Percentiles rank a stretch among this genome's conserved stretches.
These are phyloP conservation scores for Penicillium fimorum DNA, from an alignment of 495 filamentous ascomycete species.

Conservation along the genomic window DNA sequence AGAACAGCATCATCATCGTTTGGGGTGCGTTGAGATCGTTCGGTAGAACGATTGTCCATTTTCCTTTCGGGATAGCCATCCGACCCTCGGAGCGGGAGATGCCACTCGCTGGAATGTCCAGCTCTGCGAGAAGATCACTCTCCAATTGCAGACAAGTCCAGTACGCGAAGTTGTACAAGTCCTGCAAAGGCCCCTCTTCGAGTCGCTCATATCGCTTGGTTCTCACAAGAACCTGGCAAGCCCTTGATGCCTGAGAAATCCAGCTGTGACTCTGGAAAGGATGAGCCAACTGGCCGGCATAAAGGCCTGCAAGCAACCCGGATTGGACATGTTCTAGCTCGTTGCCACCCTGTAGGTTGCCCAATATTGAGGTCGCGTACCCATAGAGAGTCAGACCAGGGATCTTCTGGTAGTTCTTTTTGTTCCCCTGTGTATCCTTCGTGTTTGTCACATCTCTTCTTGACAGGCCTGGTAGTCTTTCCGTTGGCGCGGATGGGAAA, in stretches of 20 bases:
- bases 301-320: slow-evolving; percentile 82
- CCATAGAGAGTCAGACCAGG: slow-evolving; percentile 88
- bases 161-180: slow-evolving; percentile 73
- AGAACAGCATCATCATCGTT: slow-evolving; percentile 68
- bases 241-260: slow-evolving; percentile 76
- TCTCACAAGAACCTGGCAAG: slow-evolving; percentile 73
- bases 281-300: slow-evolving; percentile 81
- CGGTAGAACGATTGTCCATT: slow-evolving; percentile 32
- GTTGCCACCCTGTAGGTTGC: slow-evolving; percentile 72
- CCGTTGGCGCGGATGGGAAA: slow-evolving; percentile 21
- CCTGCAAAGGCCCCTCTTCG: slow-evolving; percentile 29
- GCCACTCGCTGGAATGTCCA: slow-evolving; percentile 76
- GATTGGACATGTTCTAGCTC: slow-evolving; percentile 80
- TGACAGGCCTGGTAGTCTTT: slow-evolving; percentile 3
- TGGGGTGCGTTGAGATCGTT: slow-evolving; percentile 35
- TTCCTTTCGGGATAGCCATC: slow-evolving; percentile 60
- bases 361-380: slow-evolving; percentile 83
- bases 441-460: slow-evolving; percentile 16
- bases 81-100: slow-evolving; percentile 70
- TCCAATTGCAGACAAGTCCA: slow-evolving; percentile 96
- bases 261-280: slow-evolving; percentile 88
- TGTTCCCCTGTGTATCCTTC: slow-evolving; percentile 17
- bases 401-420: slow-evolving; percentile 78
- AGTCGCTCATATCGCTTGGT: slow-evolving; percentile 44
- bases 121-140: slow-evolving; percentile 91